Conservation (phyloP, 1,284 basidiomycete species). For the Rhodotorula mucilaginosa region DNA sequence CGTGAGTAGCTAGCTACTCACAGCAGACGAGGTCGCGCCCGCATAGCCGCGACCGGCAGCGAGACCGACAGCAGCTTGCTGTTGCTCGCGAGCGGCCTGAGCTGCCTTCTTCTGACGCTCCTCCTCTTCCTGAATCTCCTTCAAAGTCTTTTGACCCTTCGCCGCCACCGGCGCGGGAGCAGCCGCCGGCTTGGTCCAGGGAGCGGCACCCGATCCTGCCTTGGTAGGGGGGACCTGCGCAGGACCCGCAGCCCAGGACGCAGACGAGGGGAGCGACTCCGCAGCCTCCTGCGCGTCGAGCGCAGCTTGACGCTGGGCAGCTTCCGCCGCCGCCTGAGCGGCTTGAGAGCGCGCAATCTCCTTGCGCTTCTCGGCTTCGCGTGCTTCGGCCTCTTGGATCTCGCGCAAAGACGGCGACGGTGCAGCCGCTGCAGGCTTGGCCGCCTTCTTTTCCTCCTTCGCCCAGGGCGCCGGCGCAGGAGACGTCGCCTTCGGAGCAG, state of each 20-base stretch:
- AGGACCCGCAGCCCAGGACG: conserved; percentile 75
- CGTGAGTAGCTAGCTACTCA: neutral
- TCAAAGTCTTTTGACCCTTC: conserved; percentile 72
- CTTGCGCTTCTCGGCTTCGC: conserved; percentile 67
- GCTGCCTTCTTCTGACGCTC: conserved; percentile 68
- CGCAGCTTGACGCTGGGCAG: conserved; percentile 49
- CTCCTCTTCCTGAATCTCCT: conserved; percentile 98
- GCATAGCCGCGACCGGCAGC: conserved; percentile 38
- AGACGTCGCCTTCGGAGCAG: conserved; percentile 10
- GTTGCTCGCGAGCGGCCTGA: conserved; percentile 15
- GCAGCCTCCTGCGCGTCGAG: conserved; percentile 48
- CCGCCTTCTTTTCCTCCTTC: conserved; percentile 30
- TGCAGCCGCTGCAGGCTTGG: conserved; percentile 8
- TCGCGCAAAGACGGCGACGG: conserved; percentile 67
- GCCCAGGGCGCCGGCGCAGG: conserved; percentile 45
- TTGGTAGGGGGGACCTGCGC: conserved; percentile 60
- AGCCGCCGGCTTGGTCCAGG: conserved; percentile 44
- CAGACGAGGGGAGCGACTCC: conserved; percentile 54
- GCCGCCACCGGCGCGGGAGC: conserved; percentile 41
- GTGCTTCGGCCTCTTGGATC: conserved; percentile 91
- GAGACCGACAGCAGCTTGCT: conserved; percentile 44
- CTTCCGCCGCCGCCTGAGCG: conserved; percentile 52
- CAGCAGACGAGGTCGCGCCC: conserved; percentile 41
- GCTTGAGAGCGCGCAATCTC: conserved; percentile 62
- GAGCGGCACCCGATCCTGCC: conserved; percentile 41